A percentile compares a stretch with the other conserved stretches of the same genome.
Evolutionary conservation across 805 yeast species (phyloP).

Genomic region (Candida wancherniae): DNA sequence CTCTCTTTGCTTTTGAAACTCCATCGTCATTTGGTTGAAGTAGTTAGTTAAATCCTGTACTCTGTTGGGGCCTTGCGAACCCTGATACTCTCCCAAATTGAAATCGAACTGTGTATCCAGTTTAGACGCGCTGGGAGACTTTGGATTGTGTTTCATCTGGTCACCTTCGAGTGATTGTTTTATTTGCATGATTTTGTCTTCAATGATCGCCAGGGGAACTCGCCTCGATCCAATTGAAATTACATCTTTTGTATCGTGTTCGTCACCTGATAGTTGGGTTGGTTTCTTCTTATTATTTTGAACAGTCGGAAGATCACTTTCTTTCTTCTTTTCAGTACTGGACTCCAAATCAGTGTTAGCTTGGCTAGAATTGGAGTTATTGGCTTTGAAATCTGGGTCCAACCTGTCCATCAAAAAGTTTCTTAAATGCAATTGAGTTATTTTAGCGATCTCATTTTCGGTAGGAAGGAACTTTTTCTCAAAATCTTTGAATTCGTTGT

Average conservation of each 20-base stretch:
- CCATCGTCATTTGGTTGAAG: constrained; percentile 74
- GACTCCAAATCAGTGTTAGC: too few relatives aligned
- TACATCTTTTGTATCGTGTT: too few relatives aligned
- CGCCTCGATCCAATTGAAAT: constrained; percentile 9
- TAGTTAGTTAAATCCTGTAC: constrained; percentile 65
- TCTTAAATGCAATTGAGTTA: constrained; percentile 82
- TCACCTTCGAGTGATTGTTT: constrained; percentile 17
- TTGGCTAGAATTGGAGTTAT: too few relatives aligned
- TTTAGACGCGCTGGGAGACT: constrained; percentile 7
- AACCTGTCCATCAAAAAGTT: constrained; percentile 62
- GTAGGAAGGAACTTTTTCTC: constrained; percentile 78
- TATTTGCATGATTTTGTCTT: constrained; percentile 16
- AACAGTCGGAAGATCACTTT: too few relatives aligned
- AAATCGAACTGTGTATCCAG: constrained; percentile 6
- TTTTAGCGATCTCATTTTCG: constrained; percentile 86
- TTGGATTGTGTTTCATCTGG: constrained; percentile 9
- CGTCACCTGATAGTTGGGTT: not conserved
- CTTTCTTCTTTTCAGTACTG: not conserved
- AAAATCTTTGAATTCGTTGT: constrained; percentile 72
- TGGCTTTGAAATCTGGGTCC: constrained; percentile 19
- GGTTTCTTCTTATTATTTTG: not conserved
- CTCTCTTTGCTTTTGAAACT: constrained; percentile 85
- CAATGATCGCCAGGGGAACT: constrained; percentile 17
- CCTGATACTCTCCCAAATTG: constrained; percentile 2
- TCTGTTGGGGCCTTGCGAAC: constrained; percentile 18